Evolutionary conservation across 2,329 filamentous ascomycete genomes (phyloP), one percentile per base, ranked within the genome.

Genomic region (Fusarium euwallaceae): DNA sequence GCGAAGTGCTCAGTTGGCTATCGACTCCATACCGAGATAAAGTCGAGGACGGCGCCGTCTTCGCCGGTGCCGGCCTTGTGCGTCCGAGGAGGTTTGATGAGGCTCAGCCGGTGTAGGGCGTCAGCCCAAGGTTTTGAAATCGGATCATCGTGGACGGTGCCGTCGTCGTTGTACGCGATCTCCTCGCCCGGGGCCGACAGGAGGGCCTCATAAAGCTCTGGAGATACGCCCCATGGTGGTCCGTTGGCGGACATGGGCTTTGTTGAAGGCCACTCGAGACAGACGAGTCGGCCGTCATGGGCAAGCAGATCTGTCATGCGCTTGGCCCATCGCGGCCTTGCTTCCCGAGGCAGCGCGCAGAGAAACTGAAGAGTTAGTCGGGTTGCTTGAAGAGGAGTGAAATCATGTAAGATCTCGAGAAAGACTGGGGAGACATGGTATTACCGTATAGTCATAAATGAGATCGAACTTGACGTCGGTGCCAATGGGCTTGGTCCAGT

Each of bases 181-280:
- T 91, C 87, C 73, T 92, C 87, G 2, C 94, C 94, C 0, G 94
- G 94, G 58, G 89, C 87, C 64, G 87, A 88, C 48, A 97, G 87
- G 76, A 96, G 91, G 71, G 91, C 91, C 77, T 91, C 84, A 81
- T 97, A 97, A 32, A 93, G 89, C 70, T 91, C 88, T 1, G 93
- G 88, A 14, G 90, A 89, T 45, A 94, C 83, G 9, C 91, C 90
- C 87, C 90, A 95, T 2, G 95, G 94, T 14, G 95, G 94, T 0
- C 95, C 94, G 11, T 87, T 87, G 11, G 88, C 86, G 12, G 86
- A 86, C 11, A 92, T 88, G 48, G 90, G 87, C 81, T 95, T 97
- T 71, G 90, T 88, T 1, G 92, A 91, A 11, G 95, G 95, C 81
- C 93, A 97, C 81, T 97, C 94, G 71, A 97, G 88, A 82, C 90